phyloP scores from a whole-genome alignment of 352 stramenopile species.

The Blastocystis sp. region DNA sequence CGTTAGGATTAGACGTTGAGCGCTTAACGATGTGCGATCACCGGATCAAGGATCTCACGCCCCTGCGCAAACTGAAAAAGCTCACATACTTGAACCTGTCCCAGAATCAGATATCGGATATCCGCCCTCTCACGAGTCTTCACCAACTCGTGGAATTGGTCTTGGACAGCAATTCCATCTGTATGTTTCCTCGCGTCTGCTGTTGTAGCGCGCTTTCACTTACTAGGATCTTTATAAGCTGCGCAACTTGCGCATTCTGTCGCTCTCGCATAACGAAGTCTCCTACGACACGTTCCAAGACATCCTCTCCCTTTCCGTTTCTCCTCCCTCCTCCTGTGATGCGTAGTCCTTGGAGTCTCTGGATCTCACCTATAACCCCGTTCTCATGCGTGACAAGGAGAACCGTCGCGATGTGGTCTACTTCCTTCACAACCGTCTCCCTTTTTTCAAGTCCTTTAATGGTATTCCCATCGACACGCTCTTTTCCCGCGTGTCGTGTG shows the following conservation, averaged over 20 bases:
- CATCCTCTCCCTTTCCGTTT: constrained; percentile 45
- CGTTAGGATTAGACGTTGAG: constrained; percentile 32
- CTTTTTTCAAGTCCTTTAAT: constrained; percentile 36
- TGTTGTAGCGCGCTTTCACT: neutral
- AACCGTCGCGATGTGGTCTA: constrained; percentile 54
- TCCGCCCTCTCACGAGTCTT: constrained; percentile 31
- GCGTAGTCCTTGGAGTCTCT: constrained; percentile 29
- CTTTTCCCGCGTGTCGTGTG: constrained; percentile 49
- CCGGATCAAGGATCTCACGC: constrained; percentile 10
- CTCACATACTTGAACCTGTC: constrained; percentile 66
- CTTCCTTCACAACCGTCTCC: constrained; percentile 61
- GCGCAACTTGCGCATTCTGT: constrained; percentile 28
- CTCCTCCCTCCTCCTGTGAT: neutral
- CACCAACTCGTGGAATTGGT: constrained; percentile 35
- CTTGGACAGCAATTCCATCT: constrained; percentile 48
- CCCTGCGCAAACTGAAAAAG: neutral
- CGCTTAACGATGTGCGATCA: constrained; percentile 51
- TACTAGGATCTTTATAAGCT: constrained; percentile 63
- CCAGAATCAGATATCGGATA: constrained; percentile 27
- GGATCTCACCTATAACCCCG: constrained; percentile 53
- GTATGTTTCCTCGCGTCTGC: constrained; percentile 24
- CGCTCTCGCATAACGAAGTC: constrained; percentile 38
- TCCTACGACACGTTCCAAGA: constrained; percentile 62
- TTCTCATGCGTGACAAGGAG: constrained; percentile 48
- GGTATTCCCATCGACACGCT: constrained; percentile 26